phyloP scores from a whole-genome alignment of 2,329 filamentous ascomycete species.

The Diaporthe humulicola region DNA sequence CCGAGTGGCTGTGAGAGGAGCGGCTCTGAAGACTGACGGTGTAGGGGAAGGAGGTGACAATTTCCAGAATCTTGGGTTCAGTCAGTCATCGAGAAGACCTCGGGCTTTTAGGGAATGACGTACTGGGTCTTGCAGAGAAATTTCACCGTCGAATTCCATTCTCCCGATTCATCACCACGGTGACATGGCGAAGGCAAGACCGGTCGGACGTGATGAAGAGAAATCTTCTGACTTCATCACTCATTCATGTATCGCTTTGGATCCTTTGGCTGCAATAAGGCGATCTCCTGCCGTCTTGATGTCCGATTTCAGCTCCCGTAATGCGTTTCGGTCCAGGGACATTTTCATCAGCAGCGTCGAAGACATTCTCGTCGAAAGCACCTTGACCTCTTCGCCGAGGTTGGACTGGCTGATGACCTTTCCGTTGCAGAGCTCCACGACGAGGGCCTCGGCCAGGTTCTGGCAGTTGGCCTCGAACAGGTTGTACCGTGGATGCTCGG shows the following conservation, averaged over 20 bases:
- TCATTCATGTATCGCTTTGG: constrained; percentile 36
- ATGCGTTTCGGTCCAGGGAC: constrained; percentile 30
- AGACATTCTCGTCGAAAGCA: constrained; percentile 47
- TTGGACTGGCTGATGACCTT: constrained; percentile 49
- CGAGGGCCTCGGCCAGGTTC: constrained; percentile 48
- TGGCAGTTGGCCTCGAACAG: constrained; percentile 50
- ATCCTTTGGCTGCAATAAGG: constrained; percentile 36
- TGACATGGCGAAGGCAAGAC: background rate
- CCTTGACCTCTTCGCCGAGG: constrained; percentile 47
- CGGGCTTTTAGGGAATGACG: too few relatives aligned
- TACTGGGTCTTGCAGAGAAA: background rate
- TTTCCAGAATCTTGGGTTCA: background rate
- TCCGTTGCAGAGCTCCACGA: constrained; percentile 48
- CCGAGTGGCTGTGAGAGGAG: background rate
- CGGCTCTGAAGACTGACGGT: background rate
- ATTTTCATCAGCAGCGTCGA: constrained; percentile 49
- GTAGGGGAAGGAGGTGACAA: too few relatives aligned
- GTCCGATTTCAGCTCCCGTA: constrained; percentile 36
- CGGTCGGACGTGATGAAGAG: background rate
- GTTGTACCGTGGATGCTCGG: constrained; percentile 49
- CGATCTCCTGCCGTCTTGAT: constrained; percentile 39
- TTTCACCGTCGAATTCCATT: background rate
- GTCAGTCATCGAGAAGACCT: background rate
- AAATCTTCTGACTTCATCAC: background rate
- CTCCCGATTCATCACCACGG: background rate